Conservation (phyloP, 345 rosid genomes). For the Odontarrhena argentea region DNA sequence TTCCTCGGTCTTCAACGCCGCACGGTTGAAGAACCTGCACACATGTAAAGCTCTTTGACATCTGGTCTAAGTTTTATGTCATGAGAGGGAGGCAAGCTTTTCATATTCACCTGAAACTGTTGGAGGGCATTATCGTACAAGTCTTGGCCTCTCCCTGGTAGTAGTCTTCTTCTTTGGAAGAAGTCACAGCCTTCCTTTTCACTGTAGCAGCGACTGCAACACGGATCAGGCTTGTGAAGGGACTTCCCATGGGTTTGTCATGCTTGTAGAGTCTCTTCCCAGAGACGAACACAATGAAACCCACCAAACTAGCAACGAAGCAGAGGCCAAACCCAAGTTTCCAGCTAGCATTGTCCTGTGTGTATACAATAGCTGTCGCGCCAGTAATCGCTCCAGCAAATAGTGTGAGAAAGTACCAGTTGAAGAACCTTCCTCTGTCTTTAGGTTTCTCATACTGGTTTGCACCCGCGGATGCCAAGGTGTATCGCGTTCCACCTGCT, state of each 20-base stretch:
- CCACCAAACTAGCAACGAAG: slow-evolving; percentile 33
- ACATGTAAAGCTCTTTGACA: no score
- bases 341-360: slow-evolving; percentile 37
- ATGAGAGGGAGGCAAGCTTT: no score
- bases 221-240: slow-evolving; percentile 42
- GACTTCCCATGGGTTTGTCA: slow-evolving; percentile 46
- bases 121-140: no score
- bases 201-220: slow-evolving; percentile 40
- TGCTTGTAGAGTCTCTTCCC: slow-evolving; percentile 43
- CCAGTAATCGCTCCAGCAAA: slow-evolving; percentile 28
- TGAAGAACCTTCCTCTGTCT: slow-evolving; percentile 39
- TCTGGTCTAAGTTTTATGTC: no score
- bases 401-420: slow-evolving; percentile 45
- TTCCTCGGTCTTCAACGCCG: slow-evolving; percentile 45
- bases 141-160: slow-evolving; percentile 4
- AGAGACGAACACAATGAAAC: slow-evolving; percentile 29
- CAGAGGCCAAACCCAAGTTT: slow-evolving; percentile 44
- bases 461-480: slow-evolving; percentile 44
- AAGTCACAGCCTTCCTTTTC: slow-evolving; percentile 39
- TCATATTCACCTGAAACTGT: no score
- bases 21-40: background rate
- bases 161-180: slow-evolving; percentile 40
- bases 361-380: slow-evolving; percentile 40
- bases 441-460: slow-evolving; percentile 38
- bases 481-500: slow-evolving; percentile 40